Percentiles rank a stretch among this genome's conserved stretches.
Conservation (phyloP, 345 rosid species). For the Xanthoceras sorbifolium region DNA sequence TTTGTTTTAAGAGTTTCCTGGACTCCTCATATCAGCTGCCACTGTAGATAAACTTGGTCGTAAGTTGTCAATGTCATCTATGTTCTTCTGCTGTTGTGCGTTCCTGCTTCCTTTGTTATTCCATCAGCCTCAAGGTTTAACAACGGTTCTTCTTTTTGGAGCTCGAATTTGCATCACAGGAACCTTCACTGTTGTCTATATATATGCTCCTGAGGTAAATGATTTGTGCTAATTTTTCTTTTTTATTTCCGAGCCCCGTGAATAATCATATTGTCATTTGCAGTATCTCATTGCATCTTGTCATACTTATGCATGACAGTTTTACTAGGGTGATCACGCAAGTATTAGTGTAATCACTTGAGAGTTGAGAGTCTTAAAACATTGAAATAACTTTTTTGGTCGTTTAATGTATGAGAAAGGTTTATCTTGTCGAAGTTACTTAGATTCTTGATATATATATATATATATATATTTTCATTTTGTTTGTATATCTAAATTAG, state of each 20-base stretch:
- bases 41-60: constrained; percentile 83
- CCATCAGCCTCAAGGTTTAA: constrained; percentile 59
- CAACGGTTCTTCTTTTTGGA: constrained; percentile 73
- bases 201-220: constrained; percentile 90
- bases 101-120: constrained; percentile 75
- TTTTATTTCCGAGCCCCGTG: not conserved
- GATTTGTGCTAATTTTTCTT: not conserved
- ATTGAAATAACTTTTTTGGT: not conserved
- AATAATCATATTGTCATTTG: constrained; percentile 7
- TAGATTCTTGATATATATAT: not conserved
- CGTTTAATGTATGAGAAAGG: not conserved
- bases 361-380: not conserved
- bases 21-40: constrained; percentile 73
- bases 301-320: not conserved
- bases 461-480: no score
- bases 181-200: constrained; percentile 66
- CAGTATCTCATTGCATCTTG: not conserved
- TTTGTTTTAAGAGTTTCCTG: constrained; percentile 72
- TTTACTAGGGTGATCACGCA: not conserved
- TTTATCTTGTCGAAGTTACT: not conserved
- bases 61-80: constrained; percentile 72
- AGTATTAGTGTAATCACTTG: not conserved
- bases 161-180: constrained; percentile 87
- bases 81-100: constrained; percentile 72
- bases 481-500: constrained; percentile 5